These are phyloP conservation scores for Pedinophyceae sp. DNA, from an alignment of 139 green algal genomes.

Conservation along the genomic window DNA sequence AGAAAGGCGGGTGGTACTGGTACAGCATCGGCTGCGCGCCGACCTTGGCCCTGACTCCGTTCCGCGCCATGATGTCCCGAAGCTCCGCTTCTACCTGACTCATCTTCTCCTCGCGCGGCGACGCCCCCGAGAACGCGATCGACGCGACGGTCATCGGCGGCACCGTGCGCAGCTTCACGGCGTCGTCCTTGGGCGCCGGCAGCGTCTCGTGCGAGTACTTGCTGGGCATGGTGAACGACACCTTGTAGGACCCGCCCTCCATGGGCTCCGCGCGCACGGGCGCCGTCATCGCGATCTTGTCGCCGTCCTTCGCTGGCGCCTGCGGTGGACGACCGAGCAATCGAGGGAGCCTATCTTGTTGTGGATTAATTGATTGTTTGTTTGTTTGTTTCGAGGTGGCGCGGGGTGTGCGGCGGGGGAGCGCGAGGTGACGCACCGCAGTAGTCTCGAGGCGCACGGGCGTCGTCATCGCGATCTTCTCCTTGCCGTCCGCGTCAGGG, in stretches of 20 bases:
- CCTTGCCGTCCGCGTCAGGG: not conserved
- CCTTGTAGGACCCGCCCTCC: conserved; percentile 1
- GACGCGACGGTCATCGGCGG: conserved; percentile 22
- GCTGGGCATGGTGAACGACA: conserved; percentile 47
- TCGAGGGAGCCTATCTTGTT: too few species aligned
- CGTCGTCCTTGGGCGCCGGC: conserved; percentile 32
- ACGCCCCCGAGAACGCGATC: conserved; percentile 23
- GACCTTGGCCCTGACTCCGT: not conserved
- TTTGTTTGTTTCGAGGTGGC: too few species aligned
- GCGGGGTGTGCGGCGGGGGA: too few species aligned
- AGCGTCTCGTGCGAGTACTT: conserved; percentile 37
- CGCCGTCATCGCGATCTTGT: conserved; percentile 20
- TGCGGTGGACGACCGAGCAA: not conserved
- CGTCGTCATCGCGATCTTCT: conserved; percentile 39
- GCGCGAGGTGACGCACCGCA: too few species aligned
- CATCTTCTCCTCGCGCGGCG: conserved; percentile 10
- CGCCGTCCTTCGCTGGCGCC: conserved; percentile 6
- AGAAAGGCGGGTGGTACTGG: conserved; percentile 30
- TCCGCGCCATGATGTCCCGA: not conserved
- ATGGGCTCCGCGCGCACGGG: conserved; percentile 13
- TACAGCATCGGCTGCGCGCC: conserved; percentile 13
- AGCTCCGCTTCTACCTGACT: conserved; percentile 1
- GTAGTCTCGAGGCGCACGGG: conserved; percentile 14
- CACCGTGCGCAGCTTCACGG: conserved; percentile 21
- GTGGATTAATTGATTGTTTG: too few species aligned